Conservation (phyloP, 805 yeast species). For the Diddensiella transvaalensis region DNA sequence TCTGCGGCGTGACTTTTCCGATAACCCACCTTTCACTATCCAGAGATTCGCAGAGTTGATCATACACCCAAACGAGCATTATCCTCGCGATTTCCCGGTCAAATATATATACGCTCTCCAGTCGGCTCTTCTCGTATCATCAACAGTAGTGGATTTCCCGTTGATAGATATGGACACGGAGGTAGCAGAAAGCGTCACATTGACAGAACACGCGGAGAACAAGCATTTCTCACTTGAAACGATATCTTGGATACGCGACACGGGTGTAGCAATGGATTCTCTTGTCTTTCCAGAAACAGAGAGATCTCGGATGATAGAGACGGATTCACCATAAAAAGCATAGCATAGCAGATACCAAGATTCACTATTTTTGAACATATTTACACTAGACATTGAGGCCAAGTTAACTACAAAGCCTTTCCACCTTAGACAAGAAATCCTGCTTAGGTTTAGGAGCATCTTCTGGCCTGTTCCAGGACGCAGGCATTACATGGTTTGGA, state of each 20-base stretch:
- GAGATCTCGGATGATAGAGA: too few relatives aligned
- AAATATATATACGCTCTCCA: conserved; percentile 31
- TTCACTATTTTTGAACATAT: too few relatives aligned
- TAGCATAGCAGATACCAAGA: too few relatives aligned
- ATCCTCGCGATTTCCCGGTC: conserved; percentile 21
- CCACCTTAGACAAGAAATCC: conserved; percentile 19
- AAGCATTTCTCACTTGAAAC: background rate
- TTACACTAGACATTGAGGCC: too few relatives aligned
- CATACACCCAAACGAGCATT: conserved; percentile 25
- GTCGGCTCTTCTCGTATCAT: conserved; percentile 25
- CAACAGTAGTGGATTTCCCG: conserved; percentile 23
- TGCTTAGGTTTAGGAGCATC: conserved; percentile 55
- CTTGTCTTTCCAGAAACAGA: too few relatives aligned
- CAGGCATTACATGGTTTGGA: conserved; percentile 57
- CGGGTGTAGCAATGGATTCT: too few relatives aligned
- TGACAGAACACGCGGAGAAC: conserved; percentile 17
- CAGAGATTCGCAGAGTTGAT: conserved; percentile 38
- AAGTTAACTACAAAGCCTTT: background rate
- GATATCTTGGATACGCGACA: conserved; percentile 25
- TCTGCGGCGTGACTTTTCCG: background rate
- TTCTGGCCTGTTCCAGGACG: conserved; percentile 72
- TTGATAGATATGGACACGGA: conserved; percentile 22
- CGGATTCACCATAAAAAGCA: too few relatives aligned
- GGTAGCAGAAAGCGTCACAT: conserved; percentile 15
- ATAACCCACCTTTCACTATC: conserved; percentile 37